phyloP scores from a whole-genome alignment of 2,329 filamentous ascomycete species.

The Sporothrix inflata region DNA sequence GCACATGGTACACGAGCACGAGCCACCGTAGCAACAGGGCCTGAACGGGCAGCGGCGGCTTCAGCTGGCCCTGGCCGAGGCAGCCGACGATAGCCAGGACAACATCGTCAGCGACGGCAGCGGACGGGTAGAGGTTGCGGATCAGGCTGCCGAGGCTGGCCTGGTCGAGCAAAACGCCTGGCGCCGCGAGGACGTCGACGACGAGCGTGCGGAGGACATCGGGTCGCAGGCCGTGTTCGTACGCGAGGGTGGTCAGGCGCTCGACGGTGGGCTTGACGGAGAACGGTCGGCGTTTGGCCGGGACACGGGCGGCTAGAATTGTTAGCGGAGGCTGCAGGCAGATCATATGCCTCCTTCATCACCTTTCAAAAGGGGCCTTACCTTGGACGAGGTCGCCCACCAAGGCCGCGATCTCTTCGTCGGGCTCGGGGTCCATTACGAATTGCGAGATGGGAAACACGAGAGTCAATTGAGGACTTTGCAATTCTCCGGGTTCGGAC shows the following conservation, averaged over 20 bases:
- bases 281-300: conserved; percentile 66
- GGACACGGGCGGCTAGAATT: conserved; percentile 57
- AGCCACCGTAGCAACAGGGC: conserved; percentile 76
- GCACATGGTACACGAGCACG: conserved; percentile 71
- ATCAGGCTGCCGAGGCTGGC: conserved; percentile 69
- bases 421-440: conserved; percentile 32
- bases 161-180: conserved; percentile 69
- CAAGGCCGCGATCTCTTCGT: conserved; percentile 31
- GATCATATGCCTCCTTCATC: too few species aligned
- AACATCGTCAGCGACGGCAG: conserved; percentile 62
- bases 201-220: conserved; percentile 65
- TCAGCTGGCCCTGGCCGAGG: conserved; percentile 76
- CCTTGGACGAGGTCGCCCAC: conserved; percentile 35
- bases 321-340: conserved; percentile 7
- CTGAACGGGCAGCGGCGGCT: conserved; percentile 73
- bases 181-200: conserved; percentile 65
- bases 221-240: conserved; percentile 68
- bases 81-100: conserved; percentile 70
- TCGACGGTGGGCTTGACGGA: conserved; percentile 68
- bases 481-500: not conserved
- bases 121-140: conserved; percentile 75
- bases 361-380: not conserved
- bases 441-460: not conserved
- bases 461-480: not conserved
- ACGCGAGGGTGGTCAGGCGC: conserved; percentile 63